Percentiles rank a stretch among this genome's conserved stretches.
phyloP scores from a whole-genome alignment of 73 alveolate species.

The Paramecium bursaria region DNA sequence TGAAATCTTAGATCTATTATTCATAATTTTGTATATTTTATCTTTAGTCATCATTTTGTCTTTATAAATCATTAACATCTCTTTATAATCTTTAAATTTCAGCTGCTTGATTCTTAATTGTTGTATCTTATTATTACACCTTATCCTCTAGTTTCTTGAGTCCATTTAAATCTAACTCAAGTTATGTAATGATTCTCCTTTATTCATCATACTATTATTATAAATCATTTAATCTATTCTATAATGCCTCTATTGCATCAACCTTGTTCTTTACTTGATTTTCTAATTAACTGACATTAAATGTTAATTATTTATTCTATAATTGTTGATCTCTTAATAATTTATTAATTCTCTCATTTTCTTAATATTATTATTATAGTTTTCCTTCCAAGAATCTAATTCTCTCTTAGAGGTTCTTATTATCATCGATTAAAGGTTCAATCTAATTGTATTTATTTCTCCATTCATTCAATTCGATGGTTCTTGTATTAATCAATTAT shows the following conservation, averaged over 20 bases:
- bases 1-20: slow-evolving; percentile 7
- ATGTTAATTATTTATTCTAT: slow-evolving; percentile 1
- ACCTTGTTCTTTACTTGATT: neutral
- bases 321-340: slow-evolving; percentile 17
- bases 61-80: neutral
- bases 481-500: slow-evolving; percentile 36
- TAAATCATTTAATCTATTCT: slow-evolving; percentile 2
- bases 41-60: slow-evolving; percentile 38
- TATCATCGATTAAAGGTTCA: slow-evolving; percentile 32
- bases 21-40: neutral
- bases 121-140: slow-evolving; percentile 19
- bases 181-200: neutral
- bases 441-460: slow-evolving; percentile 19
- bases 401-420: slow-evolving; percentile 7
- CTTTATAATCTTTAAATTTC: slow-evolving; percentile 18
- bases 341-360: slow-evolving; percentile 16
- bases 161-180: slow-evolving; percentile 1
- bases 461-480: slow-evolving; percentile 47
- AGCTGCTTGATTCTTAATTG: neutral
- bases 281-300: slow-evolving; percentile 8
- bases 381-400: slow-evolving; percentile 24
- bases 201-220: slow-evolving; percentile 17
- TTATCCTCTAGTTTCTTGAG: slow-evolving; percentile 14
- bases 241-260: slow-evolving; percentile 6
- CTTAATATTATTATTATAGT: neutral